Base-by-base conservation (phyloP, 2,329 filamentous ascomycete genomes). In the Fusarium nematophilum region DNA sequence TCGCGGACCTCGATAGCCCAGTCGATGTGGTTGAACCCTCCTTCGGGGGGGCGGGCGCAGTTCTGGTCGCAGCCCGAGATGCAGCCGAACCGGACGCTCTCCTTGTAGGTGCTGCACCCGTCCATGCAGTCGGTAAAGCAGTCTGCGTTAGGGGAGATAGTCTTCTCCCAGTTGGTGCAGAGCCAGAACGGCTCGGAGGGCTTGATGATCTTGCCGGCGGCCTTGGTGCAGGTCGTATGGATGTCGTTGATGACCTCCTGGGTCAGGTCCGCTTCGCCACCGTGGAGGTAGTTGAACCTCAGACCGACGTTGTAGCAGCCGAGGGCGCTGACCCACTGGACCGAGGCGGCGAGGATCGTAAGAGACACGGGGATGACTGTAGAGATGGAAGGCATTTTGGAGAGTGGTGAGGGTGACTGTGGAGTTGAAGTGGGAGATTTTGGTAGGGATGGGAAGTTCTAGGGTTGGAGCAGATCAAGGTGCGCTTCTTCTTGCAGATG, bases 51-150 rank as follows among this genome's bases (percentile, higher is more conserved):
- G 8, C 30, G 38, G 15, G 25, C 4, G 13, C 34, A 23, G 26
- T 10, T 3, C 13, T 27, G 4, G 44, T 53, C 23, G 15, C 36
- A 49, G 36, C 11, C 44, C n/a, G 25, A 13, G 17, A 29, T n/a
- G n/a, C 49, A 15, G n/a, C 4, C 21, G 3, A 4, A 13, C 5
- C 1, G 4, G 6, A 27, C 23, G 21, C 9, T 5, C 33, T 53
- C 33, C 14, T 23, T 4, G 3, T 30, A 39, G 13, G 21, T 36
- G 9, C 5, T 13, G 17, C 18, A 14, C 4, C 29, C 9, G 13
- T 53, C 39, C 31, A 58, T 31, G 38, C 53, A 53, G 11, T 36
- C 45, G 1, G 25, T 6, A 44, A 44, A 57, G 25, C 46, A 46
- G 25, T 46, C 36, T 9, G 11, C n/a, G 27, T 40, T 52, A 25